phyloP scores from a whole-genome alignment of 345 rosid species.

The Noccaea bulbosa region DNA sequence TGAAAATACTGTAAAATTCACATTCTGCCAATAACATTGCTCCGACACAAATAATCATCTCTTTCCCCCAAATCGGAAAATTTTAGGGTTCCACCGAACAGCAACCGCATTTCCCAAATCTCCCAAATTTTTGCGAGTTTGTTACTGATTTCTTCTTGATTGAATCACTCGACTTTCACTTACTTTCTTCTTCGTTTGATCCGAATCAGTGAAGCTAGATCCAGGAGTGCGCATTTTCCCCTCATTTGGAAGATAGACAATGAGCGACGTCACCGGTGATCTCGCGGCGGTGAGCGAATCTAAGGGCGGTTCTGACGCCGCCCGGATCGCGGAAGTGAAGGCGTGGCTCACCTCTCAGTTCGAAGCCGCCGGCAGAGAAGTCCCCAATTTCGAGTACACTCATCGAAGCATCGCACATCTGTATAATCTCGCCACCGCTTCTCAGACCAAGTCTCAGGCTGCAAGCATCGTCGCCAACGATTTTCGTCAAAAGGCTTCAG shows the following conservation, averaged over 20 bases:
- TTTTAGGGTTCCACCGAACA: slow-evolving; percentile 28
- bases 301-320: slow-evolving; percentile 60
- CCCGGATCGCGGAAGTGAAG: slow-evolving; percentile 78
- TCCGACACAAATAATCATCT: not conserved
- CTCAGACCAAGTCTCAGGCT: slow-evolving; percentile 87
- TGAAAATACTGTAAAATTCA: too few relatives aligned
- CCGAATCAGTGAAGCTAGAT: not conserved
- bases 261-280: slow-evolving; percentile 61
- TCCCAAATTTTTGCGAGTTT: not conserved
- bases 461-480: slow-evolving; percentile 87
- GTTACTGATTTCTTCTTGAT: not conserved
- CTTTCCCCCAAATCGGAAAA: slow-evolving; percentile 23
- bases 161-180: slow-evolving; percentile 1
- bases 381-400: slow-evolving; percentile 83
- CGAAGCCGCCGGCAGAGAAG: slow-evolving; percentile 80
- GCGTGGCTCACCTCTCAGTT: slow-evolving; percentile 84
- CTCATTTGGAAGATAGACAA: slow-evolving; percentile 25
- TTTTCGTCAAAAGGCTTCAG: slow-evolving; percentile 87
- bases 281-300: slow-evolving; percentile 46
- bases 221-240: not conserved
- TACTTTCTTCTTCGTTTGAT: slow-evolving; percentile 10
- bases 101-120: not conserved
- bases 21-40: not conserved
- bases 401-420: slow-evolving; percentile 78
- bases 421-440: slow-evolving; percentile 72